A percentile compares a stretch with the other conserved stretches of the same genome.
Conservation (phyloP, 2,329 filamentous ascomycete species). For the Leptographium procerum region DNA sequence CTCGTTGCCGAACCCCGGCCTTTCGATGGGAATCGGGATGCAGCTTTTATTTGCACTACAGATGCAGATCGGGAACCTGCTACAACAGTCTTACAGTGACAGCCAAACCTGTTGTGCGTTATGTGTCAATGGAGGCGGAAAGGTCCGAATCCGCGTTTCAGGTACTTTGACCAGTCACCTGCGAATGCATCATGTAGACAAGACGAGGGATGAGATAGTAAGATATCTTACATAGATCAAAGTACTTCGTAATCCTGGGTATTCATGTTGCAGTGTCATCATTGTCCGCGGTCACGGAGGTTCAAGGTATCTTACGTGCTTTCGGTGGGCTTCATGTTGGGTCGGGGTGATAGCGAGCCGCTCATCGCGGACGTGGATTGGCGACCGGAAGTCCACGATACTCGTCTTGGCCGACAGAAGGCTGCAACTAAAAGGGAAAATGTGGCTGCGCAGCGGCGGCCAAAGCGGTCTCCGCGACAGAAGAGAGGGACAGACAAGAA, state of each 20-base stretch:
- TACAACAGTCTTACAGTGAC: neutral
- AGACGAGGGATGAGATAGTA: neutral
- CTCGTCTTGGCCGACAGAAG: neutral
- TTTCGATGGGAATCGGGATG: neutral
- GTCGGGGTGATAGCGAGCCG: neutral
- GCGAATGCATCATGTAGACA: neutral
- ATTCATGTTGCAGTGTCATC: no score
- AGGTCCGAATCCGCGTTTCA: neutral
- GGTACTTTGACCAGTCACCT: no score
- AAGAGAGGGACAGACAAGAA: neutral
- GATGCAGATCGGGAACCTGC: no score
- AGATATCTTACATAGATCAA: no score
- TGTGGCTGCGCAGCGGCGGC: neutral
- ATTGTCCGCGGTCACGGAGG: neutral
- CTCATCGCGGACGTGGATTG: neutral
- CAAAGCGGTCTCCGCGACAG: neutral
- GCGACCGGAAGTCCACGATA: neutral
- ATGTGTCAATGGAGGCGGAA: neutral
- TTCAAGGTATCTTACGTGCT: no score
- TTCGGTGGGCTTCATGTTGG: no score
- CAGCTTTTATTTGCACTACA: no score
- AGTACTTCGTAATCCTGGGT: no score
- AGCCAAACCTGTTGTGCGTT: neutral
- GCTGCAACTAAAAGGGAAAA: neutral
- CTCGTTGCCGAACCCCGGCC: neutral